Conservation (phyloP, 768 basidiomycete genomes). For the Boletus rubropictus region DNA sequence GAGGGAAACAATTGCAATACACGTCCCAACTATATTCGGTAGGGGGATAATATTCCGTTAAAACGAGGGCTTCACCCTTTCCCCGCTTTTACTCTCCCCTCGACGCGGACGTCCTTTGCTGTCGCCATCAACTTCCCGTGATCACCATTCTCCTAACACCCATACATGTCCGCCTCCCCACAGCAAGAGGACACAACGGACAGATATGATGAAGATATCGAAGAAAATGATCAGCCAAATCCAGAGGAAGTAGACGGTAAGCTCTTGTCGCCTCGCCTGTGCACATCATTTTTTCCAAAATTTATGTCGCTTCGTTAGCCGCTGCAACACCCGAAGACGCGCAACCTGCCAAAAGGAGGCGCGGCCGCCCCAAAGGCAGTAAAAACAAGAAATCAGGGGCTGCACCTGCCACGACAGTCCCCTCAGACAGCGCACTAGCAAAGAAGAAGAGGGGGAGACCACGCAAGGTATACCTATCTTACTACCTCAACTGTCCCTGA, state of each 20-base stretch:
- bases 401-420: slow-evolving; percentile 24
- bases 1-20: slow-evolving; percentile 59
- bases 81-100: slow-evolving; percentile 53
- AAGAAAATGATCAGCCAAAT: slow-evolving; percentile 42
- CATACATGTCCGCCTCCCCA: slow-evolving; percentile 59
- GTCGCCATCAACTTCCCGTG: slow-evolving; percentile 22
- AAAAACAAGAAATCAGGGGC: slow-evolving; percentile 58
- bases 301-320: slow-evolving; percentile 29
- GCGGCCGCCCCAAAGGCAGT: slow-evolving; percentile 87
- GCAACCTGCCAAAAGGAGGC: slow-evolving; percentile 59
- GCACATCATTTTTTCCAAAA: slow-evolving; percentile 16
- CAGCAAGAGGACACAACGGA: slow-evolving; percentile 50
- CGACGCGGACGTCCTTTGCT: slow-evolving; percentile 30
- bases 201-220: slow-evolving; percentile 56
- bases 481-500: slow-evolving; percentile 15
- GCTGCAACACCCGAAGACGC: slow-evolving; percentile 36
- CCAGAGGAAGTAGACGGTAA: slow-evolving; percentile 29
- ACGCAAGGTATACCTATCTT: slow-evolving; percentile 38
- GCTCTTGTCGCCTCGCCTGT: slow-evolving; percentile 12
- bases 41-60: slow-evolving; percentile 65
- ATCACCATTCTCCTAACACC: slow-evolving; percentile 17
- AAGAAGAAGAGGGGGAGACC: slow-evolving; percentile 49
- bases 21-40: slow-evolving; percentile 65
- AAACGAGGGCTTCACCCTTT: slow-evolving; percentile 65
- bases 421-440: slow-evolving; percentile 26